These are phyloP conservation scores for Boletus sp. DNA, from an alignment of 1,284 basidiomycete genomes.

Conservation along the genomic window DNA sequence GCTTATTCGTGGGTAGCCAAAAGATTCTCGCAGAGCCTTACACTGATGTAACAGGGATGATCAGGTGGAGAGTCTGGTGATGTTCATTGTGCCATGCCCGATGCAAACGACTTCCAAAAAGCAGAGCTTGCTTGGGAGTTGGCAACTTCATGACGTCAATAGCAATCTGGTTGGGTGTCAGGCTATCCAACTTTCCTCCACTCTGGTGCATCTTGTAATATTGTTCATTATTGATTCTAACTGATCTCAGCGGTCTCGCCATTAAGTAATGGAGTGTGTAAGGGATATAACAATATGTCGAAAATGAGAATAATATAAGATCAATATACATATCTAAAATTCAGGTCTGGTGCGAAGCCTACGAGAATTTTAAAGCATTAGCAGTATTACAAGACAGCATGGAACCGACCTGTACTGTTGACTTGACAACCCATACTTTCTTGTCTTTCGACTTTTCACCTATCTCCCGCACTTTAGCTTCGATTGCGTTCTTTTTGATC, in stretches of 20 bases:
- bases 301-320: constrained; percentile 1
- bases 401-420: constrained; percentile 36
- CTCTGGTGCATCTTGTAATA: background rate
- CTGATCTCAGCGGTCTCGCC: background rate
- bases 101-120: constrained; percentile 33
- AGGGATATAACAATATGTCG: constrained; percentile 12
- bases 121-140: constrained; percentile 56
- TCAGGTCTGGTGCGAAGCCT: constrained; percentile 16
- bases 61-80: constrained; percentile 63
- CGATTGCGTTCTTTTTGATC: constrained; percentile 79
- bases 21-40: background rate
- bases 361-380: background rate
- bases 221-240: background rate
- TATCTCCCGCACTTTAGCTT: constrained; percentile 74
- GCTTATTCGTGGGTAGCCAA: constrained; percentile 56
- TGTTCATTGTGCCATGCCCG: constrained; percentile 45
- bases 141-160: constrained; percentile 45
- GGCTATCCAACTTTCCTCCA: background rate
- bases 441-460: constrained; percentile 67
- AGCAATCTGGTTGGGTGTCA: background rate
- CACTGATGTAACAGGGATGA: background rate
- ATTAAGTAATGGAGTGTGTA: constrained; percentile 1
- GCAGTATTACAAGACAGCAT: background rate
- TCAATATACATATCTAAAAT: background rate
- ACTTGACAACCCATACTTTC: constrained; percentile 69